phyloP scores from a whole-genome alignment of 2,329 filamentous ascomycete species.

The Xylaria sp. region DNA sequence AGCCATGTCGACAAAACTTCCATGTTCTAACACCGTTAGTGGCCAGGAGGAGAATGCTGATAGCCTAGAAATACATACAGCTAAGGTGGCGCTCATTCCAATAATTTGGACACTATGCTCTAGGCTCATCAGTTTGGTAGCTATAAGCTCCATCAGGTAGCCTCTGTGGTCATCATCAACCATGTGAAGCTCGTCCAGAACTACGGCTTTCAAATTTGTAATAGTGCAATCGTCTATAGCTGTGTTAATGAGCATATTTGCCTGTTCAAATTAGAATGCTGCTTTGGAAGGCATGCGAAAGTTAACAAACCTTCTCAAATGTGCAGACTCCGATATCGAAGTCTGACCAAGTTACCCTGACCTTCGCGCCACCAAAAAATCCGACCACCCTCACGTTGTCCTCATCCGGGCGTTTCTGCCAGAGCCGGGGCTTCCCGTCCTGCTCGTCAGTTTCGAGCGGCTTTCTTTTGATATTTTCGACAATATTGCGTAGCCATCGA shows the following conservation, averaged over 20 bases:
- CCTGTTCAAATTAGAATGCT: constrained; percentile 57
- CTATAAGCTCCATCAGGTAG: constrained; percentile 78
- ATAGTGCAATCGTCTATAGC: constrained; percentile 77
- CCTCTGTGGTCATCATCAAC: constrained; percentile 79
- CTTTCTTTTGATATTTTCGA: constrained; percentile 66
- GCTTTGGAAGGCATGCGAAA: background rate
- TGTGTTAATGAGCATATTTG: constrained; percentile 77
- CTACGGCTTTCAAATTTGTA: constrained; percentile 71
- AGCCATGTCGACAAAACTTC: constrained; percentile 76
- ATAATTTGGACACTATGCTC: constrained; percentile 75
- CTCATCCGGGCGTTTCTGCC: constrained; percentile 65
- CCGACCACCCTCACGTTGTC: constrained; percentile 73
- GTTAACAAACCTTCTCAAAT: constrained; percentile 72
- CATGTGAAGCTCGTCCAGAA: constrained; percentile 86
- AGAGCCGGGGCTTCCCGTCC: constrained; percentile 55
- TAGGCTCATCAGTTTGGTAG: constrained; percentile 76
- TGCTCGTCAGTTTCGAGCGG: constrained; percentile 46
- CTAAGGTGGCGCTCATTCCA: constrained; percentile 83
- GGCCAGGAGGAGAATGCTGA: constrained; percentile 14
- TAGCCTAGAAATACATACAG: constrained; percentile 58
- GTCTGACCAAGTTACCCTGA: constrained; percentile 74
- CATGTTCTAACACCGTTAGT: constrained; percentile 66
- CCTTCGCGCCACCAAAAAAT: constrained; percentile 79
- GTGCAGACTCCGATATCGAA: constrained; percentile 83
- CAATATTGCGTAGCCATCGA: constrained; percentile 75